A percentile compares a stretch with the other conserved stretches of the same genome.
phyloP scores from a whole-genome alignment of 1,284 basidiomycete species.

The Fomitiporia mediterranea region DNA sequence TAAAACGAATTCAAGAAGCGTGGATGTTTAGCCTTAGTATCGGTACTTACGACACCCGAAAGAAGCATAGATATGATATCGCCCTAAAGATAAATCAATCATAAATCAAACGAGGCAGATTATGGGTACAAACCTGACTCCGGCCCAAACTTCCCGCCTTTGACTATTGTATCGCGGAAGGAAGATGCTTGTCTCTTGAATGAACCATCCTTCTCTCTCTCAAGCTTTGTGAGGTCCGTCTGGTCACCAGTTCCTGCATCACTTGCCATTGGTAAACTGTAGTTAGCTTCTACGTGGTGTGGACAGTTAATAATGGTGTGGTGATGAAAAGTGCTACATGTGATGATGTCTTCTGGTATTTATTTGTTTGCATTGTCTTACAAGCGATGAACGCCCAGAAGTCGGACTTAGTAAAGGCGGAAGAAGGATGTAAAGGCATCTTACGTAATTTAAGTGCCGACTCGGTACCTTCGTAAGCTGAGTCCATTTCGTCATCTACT shows the following conservation, averaged over 20 bases:
- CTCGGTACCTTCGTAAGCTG: too few relatives aligned
- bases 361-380: too few relatives aligned
- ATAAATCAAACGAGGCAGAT: neutral
- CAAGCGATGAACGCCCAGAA: too few relatives aligned
- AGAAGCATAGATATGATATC: slow-evolving; percentile 75
- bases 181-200: slow-evolving; percentile 74
- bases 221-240: slow-evolving; percentile 62
- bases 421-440: too few relatives aligned
- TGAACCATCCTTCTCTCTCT: slow-evolving; percentile 63
- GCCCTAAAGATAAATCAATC: neutral
- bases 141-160: slow-evolving; percentile 72
- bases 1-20: neutral
- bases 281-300: too few relatives aligned
- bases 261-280: too few relatives aligned
- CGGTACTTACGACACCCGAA: slow-evolving; percentile 70
- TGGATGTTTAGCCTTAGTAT: slow-evolving; percentile 47
- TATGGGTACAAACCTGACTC: slow-evolving; percentile 59
- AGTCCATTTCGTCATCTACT: too few relatives aligned
- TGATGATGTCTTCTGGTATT: too few relatives aligned
- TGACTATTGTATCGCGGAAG: slow-evolving; percentile 73
- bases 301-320: too few relatives aligned
- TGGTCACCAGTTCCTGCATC: neutral
- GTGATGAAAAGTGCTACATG: too few relatives aligned
- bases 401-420: too few relatives aligned
- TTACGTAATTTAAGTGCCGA: too few relatives aligned